These are phyloP conservation scores for Carpinus fangiana DNA, from an alignment of 306 rosid species.

Conservation along the genomic window DNA sequence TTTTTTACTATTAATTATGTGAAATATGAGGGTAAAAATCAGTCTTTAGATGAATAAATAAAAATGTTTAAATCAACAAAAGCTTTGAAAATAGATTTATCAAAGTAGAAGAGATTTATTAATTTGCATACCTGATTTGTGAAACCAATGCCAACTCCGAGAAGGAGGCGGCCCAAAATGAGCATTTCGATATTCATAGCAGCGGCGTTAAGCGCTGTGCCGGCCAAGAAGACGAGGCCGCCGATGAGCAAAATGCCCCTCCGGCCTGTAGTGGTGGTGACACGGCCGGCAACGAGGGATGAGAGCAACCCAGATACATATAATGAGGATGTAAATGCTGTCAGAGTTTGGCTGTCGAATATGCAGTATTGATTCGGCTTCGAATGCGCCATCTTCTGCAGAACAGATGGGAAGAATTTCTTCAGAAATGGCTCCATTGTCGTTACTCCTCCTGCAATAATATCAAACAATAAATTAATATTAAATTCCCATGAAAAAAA, in stretches of 20 bases:
- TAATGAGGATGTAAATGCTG: constrained; percentile 4
- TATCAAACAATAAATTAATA: not conserved
- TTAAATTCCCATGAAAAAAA: too few species aligned
- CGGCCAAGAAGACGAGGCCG: not conserved
- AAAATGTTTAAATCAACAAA: too few species aligned
- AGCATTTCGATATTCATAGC: not conserved
- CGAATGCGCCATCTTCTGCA: not conserved
- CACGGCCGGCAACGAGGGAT: not conserved
- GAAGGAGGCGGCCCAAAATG: not conserved
- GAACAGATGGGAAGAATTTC: constrained; percentile 41
- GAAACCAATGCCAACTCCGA: constrained; percentile 4
- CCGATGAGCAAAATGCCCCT: not conserved
- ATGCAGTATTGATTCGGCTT: not conserved
- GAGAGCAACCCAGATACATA: not conserved
- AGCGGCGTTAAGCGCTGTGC: not conserved
- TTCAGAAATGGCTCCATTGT: constrained; percentile 39
- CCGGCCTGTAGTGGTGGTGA: not conserved
- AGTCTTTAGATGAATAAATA: too few species aligned
- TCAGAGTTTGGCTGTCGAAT: not conserved
- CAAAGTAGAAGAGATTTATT: too few species aligned
- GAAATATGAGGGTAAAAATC: too few species aligned
- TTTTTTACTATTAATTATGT: too few species aligned
- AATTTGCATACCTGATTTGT: not conserved
- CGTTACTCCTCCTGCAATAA: constrained; percentile 40
- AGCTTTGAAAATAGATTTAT: too few species aligned